A percentile compares a stretch with the other conserved stretches of the same genome.
Evolutionary conservation across 345 rosid genomes (phyloP).

Genomic region (Camelina neglecta): DNA sequence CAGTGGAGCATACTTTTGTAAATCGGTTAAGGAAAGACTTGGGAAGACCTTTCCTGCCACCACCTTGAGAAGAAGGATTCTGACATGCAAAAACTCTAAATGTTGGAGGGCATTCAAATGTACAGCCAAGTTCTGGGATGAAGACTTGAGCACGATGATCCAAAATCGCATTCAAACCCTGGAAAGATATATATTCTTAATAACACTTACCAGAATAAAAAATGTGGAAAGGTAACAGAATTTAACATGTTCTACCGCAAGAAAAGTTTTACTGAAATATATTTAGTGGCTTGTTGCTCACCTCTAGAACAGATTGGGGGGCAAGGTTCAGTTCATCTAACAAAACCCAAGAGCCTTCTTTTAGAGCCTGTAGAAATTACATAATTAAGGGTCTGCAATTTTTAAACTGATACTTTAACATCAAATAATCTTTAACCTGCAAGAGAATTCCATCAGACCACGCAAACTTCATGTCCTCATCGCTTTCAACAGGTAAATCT

Average conservation of each 20-base stretch:
- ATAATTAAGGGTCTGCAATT: constrained; percentile 12
- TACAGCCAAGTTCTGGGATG: constrained; percentile 86
- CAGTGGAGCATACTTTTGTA: constrained; percentile 65
- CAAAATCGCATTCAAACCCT: constrained; percentile 95
- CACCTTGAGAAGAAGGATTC: constrained; percentile 97
- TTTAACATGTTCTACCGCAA: background rate
- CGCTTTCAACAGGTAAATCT: constrained; percentile 87
- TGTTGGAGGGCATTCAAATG: constrained; percentile 79
- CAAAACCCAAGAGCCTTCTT: constrained; percentile 97
- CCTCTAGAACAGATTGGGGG: constrained; percentile 98
- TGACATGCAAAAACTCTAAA: constrained; percentile 96
- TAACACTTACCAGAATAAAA: constrained; percentile 4
- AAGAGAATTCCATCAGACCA: constrained; percentile 97
- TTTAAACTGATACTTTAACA: constrained; percentile 2
- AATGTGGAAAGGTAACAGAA: constrained; percentile 7
- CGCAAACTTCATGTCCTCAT: constrained; percentile 87
- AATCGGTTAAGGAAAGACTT: constrained; percentile 94
- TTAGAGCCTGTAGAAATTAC: constrained; percentile 68
- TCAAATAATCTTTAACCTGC: constrained; percentile 57
- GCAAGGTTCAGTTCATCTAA: constrained; percentile 98
- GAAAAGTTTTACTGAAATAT: background rate
- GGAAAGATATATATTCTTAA: constrained; percentile 27
- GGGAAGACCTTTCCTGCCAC: constrained; percentile 98
- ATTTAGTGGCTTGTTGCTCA: constrained; percentile 18
- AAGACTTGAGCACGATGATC: constrained; percentile 97